Evolutionary conservation across 2,329 filamentous ascomycete genomes (phyloP).

Genomic region (Trichoderma harzianum): DNA sequence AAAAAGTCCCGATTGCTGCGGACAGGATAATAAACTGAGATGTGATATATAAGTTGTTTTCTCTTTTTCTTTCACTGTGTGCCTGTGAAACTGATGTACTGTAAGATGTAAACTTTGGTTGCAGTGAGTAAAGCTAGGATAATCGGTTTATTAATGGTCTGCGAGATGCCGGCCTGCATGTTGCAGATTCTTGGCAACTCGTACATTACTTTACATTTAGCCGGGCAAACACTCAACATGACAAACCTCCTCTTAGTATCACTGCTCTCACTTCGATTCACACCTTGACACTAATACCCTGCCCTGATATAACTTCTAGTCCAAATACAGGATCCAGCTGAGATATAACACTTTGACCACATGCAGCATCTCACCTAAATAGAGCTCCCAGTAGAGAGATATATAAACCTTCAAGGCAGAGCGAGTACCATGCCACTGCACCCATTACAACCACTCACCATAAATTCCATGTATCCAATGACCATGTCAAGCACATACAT

Average conservation of each 20-base stretch:
- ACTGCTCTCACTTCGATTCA: rapidly evolving
- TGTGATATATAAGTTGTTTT: not conserved
- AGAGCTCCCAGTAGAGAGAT: not conserved
- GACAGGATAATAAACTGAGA: not conserved
- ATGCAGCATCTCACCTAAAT: not conserved
- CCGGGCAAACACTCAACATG: not conserved
- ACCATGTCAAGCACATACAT: not conserved
- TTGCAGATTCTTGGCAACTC: not conserved
- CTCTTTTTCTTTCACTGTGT: no score
- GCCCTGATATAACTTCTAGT: no score
- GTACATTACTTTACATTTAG: not conserved
- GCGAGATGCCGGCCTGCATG: not conserved
- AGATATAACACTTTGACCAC: no score
- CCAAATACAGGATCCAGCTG: no score
- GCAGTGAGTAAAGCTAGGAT: not conserved
- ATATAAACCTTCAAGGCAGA: not conserved
- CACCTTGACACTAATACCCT: not conserved
- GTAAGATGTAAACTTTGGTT: not conserved
- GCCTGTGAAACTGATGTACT: not conserved
- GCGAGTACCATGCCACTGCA: no score
- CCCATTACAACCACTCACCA: not conserved
- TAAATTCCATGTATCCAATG: no score
- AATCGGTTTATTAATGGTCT: not conserved
- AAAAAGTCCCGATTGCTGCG: not conserved
- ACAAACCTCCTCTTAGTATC: not conserved